phyloP scores from a whole-genome alignment of 345 rosid species.

The Bruguiera sexangula region DNA sequence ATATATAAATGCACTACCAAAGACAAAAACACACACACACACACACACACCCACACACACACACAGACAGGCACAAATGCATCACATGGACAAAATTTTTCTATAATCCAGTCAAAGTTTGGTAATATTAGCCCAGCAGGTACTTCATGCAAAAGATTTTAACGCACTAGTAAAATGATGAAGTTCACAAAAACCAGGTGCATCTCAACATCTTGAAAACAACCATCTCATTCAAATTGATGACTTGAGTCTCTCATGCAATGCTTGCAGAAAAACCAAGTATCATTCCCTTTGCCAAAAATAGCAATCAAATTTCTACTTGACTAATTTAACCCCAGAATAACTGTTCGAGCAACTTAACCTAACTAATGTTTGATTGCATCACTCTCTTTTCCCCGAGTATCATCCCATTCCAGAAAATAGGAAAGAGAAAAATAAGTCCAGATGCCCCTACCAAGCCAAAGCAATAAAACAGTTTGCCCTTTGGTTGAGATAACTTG shows the following conservation, averaged over 20 bases:
- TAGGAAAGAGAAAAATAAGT: background rate
- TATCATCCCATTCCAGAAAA: background rate
- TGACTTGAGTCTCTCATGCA: too few species aligned
- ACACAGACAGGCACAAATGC: background rate
- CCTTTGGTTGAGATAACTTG: too few species aligned
- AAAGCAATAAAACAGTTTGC: background rate
- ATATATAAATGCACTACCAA: background rate
- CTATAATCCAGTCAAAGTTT: background rate
- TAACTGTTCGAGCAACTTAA: background rate
- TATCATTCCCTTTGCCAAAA: background rate
- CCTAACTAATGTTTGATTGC: background rate
- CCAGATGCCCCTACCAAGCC: background rate
- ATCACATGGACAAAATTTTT: too few species aligned
- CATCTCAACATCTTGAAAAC: too few species aligned
- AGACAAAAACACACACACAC: slow-evolving; percentile 5
- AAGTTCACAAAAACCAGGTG: too few species aligned
- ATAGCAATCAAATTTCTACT: background rate
- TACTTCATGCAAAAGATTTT: too few species aligned
- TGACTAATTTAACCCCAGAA: background rate
- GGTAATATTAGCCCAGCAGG: background rate
- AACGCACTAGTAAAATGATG: background rate
- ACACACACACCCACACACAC: too few species aligned
- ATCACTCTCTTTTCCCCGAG: background rate
- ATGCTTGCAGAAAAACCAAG: too few species aligned
- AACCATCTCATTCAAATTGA: too few species aligned